A percentile compares a stretch with the other conserved stretches of the same genome.
Conservation (phyloP, 148 eudicot genomes). For the Cornus kousa region DNA sequence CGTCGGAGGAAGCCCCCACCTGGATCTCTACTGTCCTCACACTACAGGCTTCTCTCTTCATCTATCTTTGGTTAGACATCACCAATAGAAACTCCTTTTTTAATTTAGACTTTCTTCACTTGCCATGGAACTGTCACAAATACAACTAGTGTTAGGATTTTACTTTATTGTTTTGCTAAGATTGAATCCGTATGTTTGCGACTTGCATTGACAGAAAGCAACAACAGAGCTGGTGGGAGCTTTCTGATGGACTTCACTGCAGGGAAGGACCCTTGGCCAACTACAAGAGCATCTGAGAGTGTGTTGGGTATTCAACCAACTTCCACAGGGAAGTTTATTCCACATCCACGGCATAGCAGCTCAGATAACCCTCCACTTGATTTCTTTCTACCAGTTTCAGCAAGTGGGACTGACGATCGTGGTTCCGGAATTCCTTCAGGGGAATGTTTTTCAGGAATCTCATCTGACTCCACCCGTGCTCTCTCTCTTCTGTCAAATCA, state of each 20-base stretch:
- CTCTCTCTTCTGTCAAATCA: conserved; percentile 99
- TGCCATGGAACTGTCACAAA: background rate
- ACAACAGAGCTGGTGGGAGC: conserved; percentile 50
- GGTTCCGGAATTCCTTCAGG: conserved; percentile 40
- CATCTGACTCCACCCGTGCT: conserved; percentile 72
- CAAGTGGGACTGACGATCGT: conserved; percentile 19
- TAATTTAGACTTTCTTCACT: background rate
- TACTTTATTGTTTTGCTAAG: conserved; percentile 4
- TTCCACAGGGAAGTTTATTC: conserved; percentile 35
- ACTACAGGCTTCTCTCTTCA: conserved; percentile 55
- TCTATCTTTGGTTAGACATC: conserved; percentile 49
- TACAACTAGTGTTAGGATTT: background rate
- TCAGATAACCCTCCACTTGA: conserved; percentile 39
- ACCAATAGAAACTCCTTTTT: background rate
- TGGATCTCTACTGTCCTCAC: conserved; percentile 63
- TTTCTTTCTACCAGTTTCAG: conserved; percentile 44
- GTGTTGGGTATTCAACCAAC: conserved; percentile 36
- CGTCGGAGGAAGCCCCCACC: conserved; percentile 92
- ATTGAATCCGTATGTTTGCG: conserved; percentile 1
- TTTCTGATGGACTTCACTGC: conserved; percentile 74
- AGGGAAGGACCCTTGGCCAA: conserved; percentile 49
- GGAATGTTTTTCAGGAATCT: conserved; percentile 56
- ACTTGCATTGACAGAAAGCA: conserved; percentile 38
- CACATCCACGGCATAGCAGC: conserved; percentile 51
- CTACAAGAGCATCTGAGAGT: conserved; percentile 38